Evolutionary conservation across 106 monocot genomes (phyloP), one percentile per base, ranked within the genome.

Genomic region (Dioscorea zingiberensis): DNA sequence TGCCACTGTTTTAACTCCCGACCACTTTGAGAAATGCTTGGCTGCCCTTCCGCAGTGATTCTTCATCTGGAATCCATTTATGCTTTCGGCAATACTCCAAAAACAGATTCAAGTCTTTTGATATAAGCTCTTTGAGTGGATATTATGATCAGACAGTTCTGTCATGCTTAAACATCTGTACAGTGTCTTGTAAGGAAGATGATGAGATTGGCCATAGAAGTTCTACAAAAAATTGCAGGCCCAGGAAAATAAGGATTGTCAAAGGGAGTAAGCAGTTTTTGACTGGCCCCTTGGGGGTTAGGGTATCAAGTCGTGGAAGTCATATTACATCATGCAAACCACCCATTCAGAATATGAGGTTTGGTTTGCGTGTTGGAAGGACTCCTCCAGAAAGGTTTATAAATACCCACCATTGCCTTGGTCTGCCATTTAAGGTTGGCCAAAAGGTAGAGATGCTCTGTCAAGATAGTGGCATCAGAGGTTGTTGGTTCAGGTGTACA

Each of bases 381-480:
- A 87, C 68, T 30, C 71, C 73, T 45, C 9, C 80, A 21, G 58
- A 76, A 19, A 83, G 86, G 63, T 66, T 84, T 62, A 55, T 65
- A 46, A 75, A 68, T 21, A 77, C 73, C 11, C 62, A 44, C 11
- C 73, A 62, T 69, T 30, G 48, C 54, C 30, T 58, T 47, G 47
- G 38, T 25, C 83, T 68, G 13, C 80, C 78, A 26, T 95, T 76
- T 49, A 72, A 58, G 27, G 47, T 76, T 54, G 79, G 78, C 25
- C 83, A 91, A 38, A 91, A 81, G 59, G 78, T 95, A 69, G 94
- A 95, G 70, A 16, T 82, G 14, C 75, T 95, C 56, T 87, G 91
- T 72, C 90, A 91, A 76, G 94, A 95, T 48, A 91, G 87, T 69
- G 94, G 94, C 48, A 87, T 95, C 67, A 85, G 90, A 73, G 94